Evolutionary conservation across 495 filamentous ascomycete species (phyloP), one percentile per base, ranked within the genome.

Genomic region (Lasiosphaeria ovina): DNA sequence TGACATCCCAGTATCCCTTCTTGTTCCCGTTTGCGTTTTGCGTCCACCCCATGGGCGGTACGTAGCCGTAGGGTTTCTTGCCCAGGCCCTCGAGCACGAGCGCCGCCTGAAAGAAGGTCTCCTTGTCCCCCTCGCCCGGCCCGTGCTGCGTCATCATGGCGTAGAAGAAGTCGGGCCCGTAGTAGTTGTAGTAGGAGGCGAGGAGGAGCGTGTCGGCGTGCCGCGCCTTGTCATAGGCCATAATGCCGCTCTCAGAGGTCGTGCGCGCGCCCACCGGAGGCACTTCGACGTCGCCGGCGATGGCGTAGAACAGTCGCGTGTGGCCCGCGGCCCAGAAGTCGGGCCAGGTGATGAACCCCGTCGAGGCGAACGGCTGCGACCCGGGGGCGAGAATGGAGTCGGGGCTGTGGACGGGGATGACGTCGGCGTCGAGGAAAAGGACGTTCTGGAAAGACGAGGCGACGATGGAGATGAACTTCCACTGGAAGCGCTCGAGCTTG

Each of bases 351-450:
- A 88, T 79, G 51, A 88, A 66, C 0, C 84, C 83, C 0, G 74
- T 74, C 6, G 76, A 78, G 2, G 64, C 69, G 66, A 81, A 87
- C 0, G 84, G 81, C 44, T 83, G 78, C 3, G 76, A 62, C 12
- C 53, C 58, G 0, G 40, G 50, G 16, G 69, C 63, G 16, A 88
- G 76, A 8, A 87, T 66, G 2, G 73, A 56, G 48, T 82, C 81
- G 0, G 85, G 84, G 38, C 79, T 74, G 11, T 76, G 69, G 8
- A 85, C 64, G 6, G 83, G 81, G 45, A 87, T 79, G 56, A 73
- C 76, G 62, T 87, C 84, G 38, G 81, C 79, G 64, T 88, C 85
- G 72, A 88, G 80, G 72, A 84, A 85, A 32, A 88, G 76, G 3
- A 88, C 72, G 54, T 83, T 72, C 64, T 85, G 78, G 48, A 87